Base-by-base conservation (phyloP, 306 rosid species). In the Vicia sativa region DNA sequence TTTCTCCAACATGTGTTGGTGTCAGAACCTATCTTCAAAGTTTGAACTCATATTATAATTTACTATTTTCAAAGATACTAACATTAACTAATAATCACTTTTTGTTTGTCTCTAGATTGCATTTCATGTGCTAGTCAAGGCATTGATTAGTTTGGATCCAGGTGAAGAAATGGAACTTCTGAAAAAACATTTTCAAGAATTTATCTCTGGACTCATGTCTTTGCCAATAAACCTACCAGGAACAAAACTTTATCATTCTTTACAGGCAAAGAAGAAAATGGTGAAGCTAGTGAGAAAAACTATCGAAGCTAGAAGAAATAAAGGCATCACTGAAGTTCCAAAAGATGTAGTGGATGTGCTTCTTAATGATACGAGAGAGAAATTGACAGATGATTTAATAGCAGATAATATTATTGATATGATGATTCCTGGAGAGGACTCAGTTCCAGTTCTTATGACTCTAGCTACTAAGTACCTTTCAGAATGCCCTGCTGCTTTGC, bases 371-470 rank as follows among this genome's bases (percentile, higher is more conserved):
- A 74, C 79, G 70, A 88, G 81, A 74, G 89, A 84, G 46, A 80
- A 72, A 69, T 77, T 90, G 43, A 90, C 90, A 3, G 91, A 83
- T 54, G 84, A 90, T 69, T 83, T 90, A 49, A 90, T 93, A 83
- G 96, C 98, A 63, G 96, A 78, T 72, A 93, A 93, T 76, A 84
- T 86, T 82, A 93, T 93, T 56, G 98, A 90, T 68, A 93, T 93
- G 98, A 90, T 93, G 98, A 93, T 93, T 75, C 98, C 98, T 13
- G 98, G 98, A 29, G 98, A 93, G 79, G 98, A 93, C 68, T 93
- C 98, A 1, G 98, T 93, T 41, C 98, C 98, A 11, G 79, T 90
- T 83, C 96, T 93, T 41, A 86, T 93, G 81, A 85, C 98, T 67
- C 82, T 93, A 45, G 91, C 97, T 67, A 79, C 85, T 16, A 93